Conservation (phyloP, 108 stramenopile genomes). For the Cylindrotheca fusiformis region DNA sequence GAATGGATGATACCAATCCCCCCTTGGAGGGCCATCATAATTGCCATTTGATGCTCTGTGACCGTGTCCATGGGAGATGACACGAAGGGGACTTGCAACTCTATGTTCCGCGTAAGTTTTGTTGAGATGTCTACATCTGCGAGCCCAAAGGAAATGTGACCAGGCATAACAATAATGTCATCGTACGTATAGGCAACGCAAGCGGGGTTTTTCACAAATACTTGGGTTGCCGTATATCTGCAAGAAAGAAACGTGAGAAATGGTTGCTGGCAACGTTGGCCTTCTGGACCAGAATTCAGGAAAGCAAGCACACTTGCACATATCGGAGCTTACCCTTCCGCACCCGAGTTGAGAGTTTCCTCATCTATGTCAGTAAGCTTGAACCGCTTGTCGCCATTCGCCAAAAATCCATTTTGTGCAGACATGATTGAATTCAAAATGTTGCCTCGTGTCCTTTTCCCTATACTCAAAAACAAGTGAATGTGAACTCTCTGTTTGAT, state of each 20-base stretch:
- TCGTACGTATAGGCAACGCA: constrained; percentile 98
- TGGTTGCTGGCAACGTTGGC: not conserved
- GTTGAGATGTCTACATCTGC: constrained; percentile 93
- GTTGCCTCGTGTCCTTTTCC: too few relatives aligned
- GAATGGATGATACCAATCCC: constrained; percentile 99
- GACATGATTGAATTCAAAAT: constrained; percentile 14
- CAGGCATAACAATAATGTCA: constrained; percentile 98
- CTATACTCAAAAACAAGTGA: too few relatives aligned
- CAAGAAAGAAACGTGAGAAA: not conserved
- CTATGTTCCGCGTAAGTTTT: constrained; percentile 87
- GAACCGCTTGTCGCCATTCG: constrained; percentile 30
- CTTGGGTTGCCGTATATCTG: constrained; percentile 76
- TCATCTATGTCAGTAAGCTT: constrained; percentile 78
- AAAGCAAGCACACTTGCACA: not conserved
- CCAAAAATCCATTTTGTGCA: not conserved
- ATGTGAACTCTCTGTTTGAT: too few relatives aligned
- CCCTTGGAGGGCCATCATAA: constrained; percentile 98
- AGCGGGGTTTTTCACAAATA: constrained; percentile 76
- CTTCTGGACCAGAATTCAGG: not conserved
- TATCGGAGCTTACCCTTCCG: constrained; percentile 69
- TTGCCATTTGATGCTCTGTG: constrained; percentile 95
- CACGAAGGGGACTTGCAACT: constrained; percentile 92
- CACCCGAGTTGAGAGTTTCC: constrained; percentile 86
- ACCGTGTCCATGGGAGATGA: constrained; percentile 99
- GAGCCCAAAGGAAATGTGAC: constrained; percentile 92